These are phyloP conservation scores for Ascochyta viciae-villosae DNA, from an alignment of 2,329 filamentous ascomycete species.

Conservation along the genomic window DNA sequence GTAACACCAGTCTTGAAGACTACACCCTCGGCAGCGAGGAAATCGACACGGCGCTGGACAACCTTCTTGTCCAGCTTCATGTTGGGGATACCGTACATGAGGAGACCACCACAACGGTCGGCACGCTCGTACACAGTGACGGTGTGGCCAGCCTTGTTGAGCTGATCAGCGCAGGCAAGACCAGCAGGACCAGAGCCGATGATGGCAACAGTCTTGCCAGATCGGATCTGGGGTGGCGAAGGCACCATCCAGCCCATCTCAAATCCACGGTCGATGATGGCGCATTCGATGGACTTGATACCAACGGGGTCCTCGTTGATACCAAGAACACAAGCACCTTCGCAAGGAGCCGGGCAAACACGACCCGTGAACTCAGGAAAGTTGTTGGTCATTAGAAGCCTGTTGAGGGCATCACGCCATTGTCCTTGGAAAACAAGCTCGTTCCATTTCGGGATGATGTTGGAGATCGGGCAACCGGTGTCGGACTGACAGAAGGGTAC, in stretches of 20 bases:
- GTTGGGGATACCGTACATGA: conserved; percentile 99
- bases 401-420: conserved; percentile 91
- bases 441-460: conserved; percentile 98
- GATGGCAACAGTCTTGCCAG: conserved; percentile 85
- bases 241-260: conserved; percentile 99
- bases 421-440: conserved; percentile 71
- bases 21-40: conserved; percentile 90
- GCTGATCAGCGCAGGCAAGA: conserved; percentile 88
- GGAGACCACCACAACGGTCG: conserved; percentile 86
- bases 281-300: conserved; percentile 98
- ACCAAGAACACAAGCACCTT: conserved; percentile 92
- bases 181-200: conserved; percentile 93
- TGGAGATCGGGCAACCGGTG: conserved; percentile 92
- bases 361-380: conserved; percentile 98
- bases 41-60: conserved; percentile 92
- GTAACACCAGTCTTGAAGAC: conserved; percentile 79
- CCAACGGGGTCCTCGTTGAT: conserved; percentile 97
- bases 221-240: conserved; percentile 76
- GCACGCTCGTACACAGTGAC: conserved; percentile 94
- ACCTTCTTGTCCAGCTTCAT: conserved; percentile 99
- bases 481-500: conserved; percentile 98
- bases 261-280: conserved; percentile 96
- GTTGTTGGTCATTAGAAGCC: conserved; percentile 95
- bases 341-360: conserved; percentile 94
- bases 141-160: conserved; percentile 88